phyloP scores from a whole-genome alignment of 495 filamentous ascomycete species.

The Chaetomidium leptoderma region DNA sequence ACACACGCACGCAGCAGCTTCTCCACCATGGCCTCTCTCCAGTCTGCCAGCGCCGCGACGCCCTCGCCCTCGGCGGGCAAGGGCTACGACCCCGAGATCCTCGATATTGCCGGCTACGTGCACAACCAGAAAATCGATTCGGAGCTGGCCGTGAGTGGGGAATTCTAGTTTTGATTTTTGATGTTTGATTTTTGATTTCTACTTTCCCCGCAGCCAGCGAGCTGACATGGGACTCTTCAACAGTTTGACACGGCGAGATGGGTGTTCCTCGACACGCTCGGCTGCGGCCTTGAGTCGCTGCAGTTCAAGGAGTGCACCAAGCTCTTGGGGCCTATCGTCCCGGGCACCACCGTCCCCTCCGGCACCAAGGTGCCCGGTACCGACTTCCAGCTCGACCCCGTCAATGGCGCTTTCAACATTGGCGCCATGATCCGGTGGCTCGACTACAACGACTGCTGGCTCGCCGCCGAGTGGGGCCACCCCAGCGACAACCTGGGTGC shows the following conservation, averaged over 20 bases:
- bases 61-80: constrained; percentile 46
- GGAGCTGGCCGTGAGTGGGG: constrained; percentile 74
- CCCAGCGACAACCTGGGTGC: constrained; percentile 59
- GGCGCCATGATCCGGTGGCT: constrained; percentile 98
- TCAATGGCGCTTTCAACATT: constrained; percentile 97
- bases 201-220: not conserved
- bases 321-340: constrained; percentile 88
- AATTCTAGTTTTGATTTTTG: constrained; percentile 5
- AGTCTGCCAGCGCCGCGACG: constrained; percentile 47
- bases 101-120: constrained; percentile 90
- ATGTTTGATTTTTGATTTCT: not conserved
- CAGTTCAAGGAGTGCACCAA: constrained; percentile 95
- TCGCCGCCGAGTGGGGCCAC: constrained; percentile 98
- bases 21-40: constrained; percentile 53
- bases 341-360: constrained; percentile 87
- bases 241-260: constrained; percentile 91
- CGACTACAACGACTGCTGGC: constrained; percentile 99
- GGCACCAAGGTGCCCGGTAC: constrained; percentile 91
- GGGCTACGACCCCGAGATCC: constrained; percentile 84
- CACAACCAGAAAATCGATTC: constrained; percentile 87
- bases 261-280: constrained; percentile 90
- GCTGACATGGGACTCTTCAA: constrained; percentile 22
- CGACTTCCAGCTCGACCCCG: constrained; percentile 87
- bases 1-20: constrained; percentile 38
- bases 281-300: constrained; percentile 91